Evolutionary conservation across 2,329 filamentous ascomycete genomes (phyloP), one percentile per base, ranked within the genome.

Genomic region (Trichoderma lentiforme): DNA sequence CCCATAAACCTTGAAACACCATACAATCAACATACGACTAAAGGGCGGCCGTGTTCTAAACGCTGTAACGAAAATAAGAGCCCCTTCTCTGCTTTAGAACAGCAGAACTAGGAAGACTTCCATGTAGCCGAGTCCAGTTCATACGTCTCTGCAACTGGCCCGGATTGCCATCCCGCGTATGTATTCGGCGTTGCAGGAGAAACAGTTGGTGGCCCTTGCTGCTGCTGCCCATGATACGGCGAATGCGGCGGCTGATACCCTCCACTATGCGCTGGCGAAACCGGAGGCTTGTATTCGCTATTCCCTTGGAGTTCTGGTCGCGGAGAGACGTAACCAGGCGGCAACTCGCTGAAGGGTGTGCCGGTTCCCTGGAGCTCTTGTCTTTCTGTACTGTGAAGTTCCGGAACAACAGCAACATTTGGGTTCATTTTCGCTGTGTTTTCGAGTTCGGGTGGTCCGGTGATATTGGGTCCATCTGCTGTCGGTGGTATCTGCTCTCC

Each of bases 101-200:
- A 18, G 26, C 4, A 8, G 12, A 6, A 43, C 12, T 30, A 70
- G 9, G 36, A 15, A 21, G 57, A 21, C 24, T 43, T 63, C 71
- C 71, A 72, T 2, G 71, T 36, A 11, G 63, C 65, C 11, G 76
- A 75, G 64, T 78, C 77, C 67, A 81, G 61, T 64, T 83, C 79
- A 61, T 80, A 81, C 9, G 76, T 73, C 26, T 80, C 74, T 28
- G 79, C 65, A 30, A 81, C 77, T 2, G 81, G 81, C 4, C 82
- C 82, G 1, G 82, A 77, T 62, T 82, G 79, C 78, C 79, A 84
- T 3, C 77, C 76, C 21, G 60, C 21, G 15, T 75, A 66, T 11
- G 56, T 61, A 8, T 39, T 47, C 5, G 73, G 74, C 6, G 72
- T 73, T 21, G 56, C 71, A n/a, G 61, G 73, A 32, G 43, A 72